Evolutionary conservation across 1,284 basidiomycete genomes (phyloP), one percentile per base, ranked within the genome.

Genomic region (Schizopora paradoxa): DNA sequence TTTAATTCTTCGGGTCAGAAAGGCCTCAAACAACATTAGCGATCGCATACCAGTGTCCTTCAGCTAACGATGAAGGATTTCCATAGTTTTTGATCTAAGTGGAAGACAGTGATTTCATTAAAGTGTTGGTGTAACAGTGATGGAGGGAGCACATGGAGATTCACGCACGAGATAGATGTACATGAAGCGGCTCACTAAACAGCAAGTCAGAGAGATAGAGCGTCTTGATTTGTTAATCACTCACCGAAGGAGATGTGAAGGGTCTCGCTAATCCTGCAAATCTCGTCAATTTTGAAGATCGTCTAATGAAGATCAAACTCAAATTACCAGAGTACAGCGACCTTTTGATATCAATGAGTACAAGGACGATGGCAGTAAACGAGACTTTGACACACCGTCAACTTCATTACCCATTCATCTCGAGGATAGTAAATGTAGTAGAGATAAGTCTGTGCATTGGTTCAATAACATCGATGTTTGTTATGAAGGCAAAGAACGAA

Each of bases 371-470:
- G 10, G 3, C 25, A 14, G 5, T 40, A 40, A 27, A 18, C 10
- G 23, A 25, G 29, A 41, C 22, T 16, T 3, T n/a, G 6, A 40
- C 48, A 10, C 33, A 49, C 48, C 10, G 45, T 29, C n/a, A 41
- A 27, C 27, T 49, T 49, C n/a, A 45, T 13, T 11, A 19, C 28
- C 8, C 10, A 21, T 6, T 26, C 23, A 22, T 49, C 48, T n/a
- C 42, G 45, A 6, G 48, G 48, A 35, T 49, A 49, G 37, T 49
- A 49, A 42, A 41, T 27, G 26, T 45, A 49, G 25, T 49, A 49
- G 31, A 49, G 25, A 18, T 49, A 49, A 10, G 25, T 45, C 48
- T 49, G 28, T 23, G 4, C 11, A n/a, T 36, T 33, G 8, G 6
- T 10, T 5, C 33, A 41, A 22, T 8, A 23, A 36, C 22, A 16